Conservation (phyloP, 768 basidiomycete genomes). For the Suillus discolor region DNA sequence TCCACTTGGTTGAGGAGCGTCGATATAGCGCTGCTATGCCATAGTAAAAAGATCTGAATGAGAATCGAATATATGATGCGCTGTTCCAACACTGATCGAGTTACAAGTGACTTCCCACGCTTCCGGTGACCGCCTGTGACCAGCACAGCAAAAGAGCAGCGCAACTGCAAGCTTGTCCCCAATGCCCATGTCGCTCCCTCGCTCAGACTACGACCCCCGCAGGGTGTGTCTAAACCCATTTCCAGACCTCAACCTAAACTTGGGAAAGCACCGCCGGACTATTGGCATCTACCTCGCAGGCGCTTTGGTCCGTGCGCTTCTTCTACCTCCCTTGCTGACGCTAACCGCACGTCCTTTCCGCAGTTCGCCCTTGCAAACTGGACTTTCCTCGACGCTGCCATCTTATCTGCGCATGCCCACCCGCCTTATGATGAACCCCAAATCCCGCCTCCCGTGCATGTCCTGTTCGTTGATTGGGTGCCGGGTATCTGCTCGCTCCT, state of each 20-base stretch:
- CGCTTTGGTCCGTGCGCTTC: conserved; percentile 72
- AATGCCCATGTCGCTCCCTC: conserved; percentile 60
- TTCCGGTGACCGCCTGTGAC: not conserved
- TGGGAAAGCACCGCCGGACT: conserved; percentile 79
- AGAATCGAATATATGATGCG: not conserved
- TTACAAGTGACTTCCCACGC: not conserved
- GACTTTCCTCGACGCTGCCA: conserved; percentile 92
- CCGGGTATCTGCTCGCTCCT: conserved; percentile 91
- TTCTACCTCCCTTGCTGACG: not conserved
- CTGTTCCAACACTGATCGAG: not conserved
- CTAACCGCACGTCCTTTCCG: conserved; percentile 10
- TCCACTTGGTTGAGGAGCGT: not conserved
- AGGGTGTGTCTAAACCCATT: conserved; percentile 88
- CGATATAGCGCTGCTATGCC: not conserved
- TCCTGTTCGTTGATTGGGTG: conserved; percentile 96
- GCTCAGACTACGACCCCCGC: conserved; percentile 81
- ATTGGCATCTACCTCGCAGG: conserved; percentile 92
- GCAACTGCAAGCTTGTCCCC: not conserved
- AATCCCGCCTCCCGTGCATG: conserved; percentile 73
- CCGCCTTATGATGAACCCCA: conserved; percentile 73
- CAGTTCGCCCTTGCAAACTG: conserved; percentile 96
- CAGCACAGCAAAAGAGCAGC: not conserved
- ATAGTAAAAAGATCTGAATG: not conserved
- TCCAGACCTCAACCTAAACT: conserved; percentile 69
- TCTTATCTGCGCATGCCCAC: conserved; percentile 85